These are phyloP conservation scores for Lentithecium fluviatile DNA, from an alignment of 495 filamentous ascomycete species.

Conservation along the genomic window DNA sequence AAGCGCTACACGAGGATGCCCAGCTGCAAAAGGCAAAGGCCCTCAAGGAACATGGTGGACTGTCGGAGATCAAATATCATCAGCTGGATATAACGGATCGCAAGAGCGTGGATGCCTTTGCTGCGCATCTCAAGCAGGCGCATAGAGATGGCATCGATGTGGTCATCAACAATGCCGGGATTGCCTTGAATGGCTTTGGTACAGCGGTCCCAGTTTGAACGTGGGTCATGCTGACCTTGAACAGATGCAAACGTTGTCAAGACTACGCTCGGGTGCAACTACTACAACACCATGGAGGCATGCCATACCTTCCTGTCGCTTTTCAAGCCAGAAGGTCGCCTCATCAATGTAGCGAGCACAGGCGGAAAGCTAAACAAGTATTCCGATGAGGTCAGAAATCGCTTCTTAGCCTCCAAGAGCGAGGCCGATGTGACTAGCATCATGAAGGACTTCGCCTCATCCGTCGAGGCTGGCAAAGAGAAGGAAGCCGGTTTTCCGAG, in stretches of 20 bases:
- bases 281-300: constrained; percentile 49
- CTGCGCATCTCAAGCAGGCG: constrained; percentile 44
- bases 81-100: constrained; percentile 48
- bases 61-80: constrained; percentile 46
- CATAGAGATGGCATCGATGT: constrained; percentile 52
- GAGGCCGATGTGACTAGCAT: constrained; percentile 45
- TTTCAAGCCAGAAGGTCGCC: constrained; percentile 44
- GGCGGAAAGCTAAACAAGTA: constrained; percentile 48
- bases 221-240: not conserved
- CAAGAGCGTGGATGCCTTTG: constrained; percentile 46
- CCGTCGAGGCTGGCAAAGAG: constrained; percentile 45
- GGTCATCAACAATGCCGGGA: constrained; percentile 53
- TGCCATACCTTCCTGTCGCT: constrained; percentile 47
- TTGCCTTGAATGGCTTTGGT: constrained; percentile 44
- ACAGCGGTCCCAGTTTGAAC: not conserved
- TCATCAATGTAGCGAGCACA: constrained; percentile 51
- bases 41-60: constrained; percentile 46
- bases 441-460: constrained; percentile 47
- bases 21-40: constrained; percentile 47
- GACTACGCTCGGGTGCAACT: constrained; percentile 50
- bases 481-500: constrained; percentile 48
- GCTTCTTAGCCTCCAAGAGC: constrained; percentile 43
- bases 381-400: constrained; percentile 38
- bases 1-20: constrained; percentile 43
- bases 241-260: constrained; percentile 50